These are phyloP conservation scores for Coemansia sp. DNA, from an alignment of 192 early-diverging fungal genomes.

Conservation along the genomic window DNA sequence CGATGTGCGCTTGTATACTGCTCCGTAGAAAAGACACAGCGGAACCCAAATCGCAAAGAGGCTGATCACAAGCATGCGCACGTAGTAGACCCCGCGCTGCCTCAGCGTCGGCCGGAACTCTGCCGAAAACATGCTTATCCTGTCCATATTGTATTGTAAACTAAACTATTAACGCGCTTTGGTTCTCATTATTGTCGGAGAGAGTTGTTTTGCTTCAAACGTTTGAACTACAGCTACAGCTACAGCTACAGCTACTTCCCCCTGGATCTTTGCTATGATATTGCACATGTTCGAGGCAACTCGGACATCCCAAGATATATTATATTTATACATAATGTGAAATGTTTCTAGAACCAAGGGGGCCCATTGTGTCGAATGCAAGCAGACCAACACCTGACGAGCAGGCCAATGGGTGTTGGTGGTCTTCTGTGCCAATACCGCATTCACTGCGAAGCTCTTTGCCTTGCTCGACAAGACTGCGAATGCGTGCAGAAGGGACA, in stretches of 20 bases:
- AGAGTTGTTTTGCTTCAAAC: no score
- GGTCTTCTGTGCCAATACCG: neutral
- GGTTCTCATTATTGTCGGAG: no score
- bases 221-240: no score
- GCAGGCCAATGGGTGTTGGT: neutral
- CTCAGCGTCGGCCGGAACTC: slow-evolving; percentile 6
- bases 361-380: neutral
- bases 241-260: no score
- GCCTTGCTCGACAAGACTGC: neutral
- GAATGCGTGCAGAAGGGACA: neutral
- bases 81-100: slow-evolving; percentile 15
- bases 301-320: no score
- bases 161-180: no score
- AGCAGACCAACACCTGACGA: slow-evolving; percentile 1
- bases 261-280: no score
- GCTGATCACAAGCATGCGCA: slow-evolving; percentile 13
- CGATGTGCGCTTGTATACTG: slow-evolving; percentile 11
- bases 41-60: slow-evolving; percentile 19
- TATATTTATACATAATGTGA: neutral
- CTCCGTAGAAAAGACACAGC: slow-evolving; percentile 21
- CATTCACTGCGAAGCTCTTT: neutral
- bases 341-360: neutral
- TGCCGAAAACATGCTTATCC: slow-evolving; percentile 10
- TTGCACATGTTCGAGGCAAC: no score
- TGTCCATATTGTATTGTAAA: neutral